phyloP scores from a whole-genome alignment of 2,329 filamentous ascomycete species.

The Ophiocordyceps polyrhachis-furcata region DNA sequence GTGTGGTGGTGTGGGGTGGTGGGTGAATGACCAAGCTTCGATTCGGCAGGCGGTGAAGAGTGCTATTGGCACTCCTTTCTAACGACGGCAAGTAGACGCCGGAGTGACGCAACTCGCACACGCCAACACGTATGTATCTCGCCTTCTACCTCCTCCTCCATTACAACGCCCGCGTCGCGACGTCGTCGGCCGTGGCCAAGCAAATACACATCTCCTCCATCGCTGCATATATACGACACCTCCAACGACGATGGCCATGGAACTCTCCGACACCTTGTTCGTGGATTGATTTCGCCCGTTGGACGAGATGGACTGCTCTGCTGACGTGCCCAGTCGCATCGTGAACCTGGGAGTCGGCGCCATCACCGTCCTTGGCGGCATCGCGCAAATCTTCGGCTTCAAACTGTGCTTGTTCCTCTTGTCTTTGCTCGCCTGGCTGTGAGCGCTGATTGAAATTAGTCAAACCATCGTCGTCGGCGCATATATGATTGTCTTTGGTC shows the following conservation, averaged over 20 bases:
- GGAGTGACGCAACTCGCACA: background rate
- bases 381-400: constrained; percentile 49
- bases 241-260: constrained; percentile 45
- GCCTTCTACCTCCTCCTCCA: background rate
- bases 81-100: background rate
- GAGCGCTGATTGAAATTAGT: background rate
- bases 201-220: background rate
- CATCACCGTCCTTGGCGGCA: constrained; percentile 73
- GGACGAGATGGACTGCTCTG: too few relatives aligned
- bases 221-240: background rate
- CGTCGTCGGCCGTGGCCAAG: background rate
- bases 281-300: constrained; percentile 11
- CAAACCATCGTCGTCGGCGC: constrained; percentile 52
- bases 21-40: background rate
- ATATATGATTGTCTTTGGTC: constrained; percentile 84
- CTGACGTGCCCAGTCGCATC: constrained; percentile 52
- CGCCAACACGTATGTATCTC: background rate
- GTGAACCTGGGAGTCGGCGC: constrained; percentile 81
- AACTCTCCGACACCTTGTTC: constrained; percentile 85
- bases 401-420: constrained; percentile 31
- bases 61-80: background rate
- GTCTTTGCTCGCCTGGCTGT: background rate
- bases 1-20: background rate
- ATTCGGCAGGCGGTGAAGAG: background rate
- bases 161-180: too few relatives aligned